Conservation (phyloP, 2,329 filamentous ascomycete genomes). For the Bipolaris oryzae region DNA sequence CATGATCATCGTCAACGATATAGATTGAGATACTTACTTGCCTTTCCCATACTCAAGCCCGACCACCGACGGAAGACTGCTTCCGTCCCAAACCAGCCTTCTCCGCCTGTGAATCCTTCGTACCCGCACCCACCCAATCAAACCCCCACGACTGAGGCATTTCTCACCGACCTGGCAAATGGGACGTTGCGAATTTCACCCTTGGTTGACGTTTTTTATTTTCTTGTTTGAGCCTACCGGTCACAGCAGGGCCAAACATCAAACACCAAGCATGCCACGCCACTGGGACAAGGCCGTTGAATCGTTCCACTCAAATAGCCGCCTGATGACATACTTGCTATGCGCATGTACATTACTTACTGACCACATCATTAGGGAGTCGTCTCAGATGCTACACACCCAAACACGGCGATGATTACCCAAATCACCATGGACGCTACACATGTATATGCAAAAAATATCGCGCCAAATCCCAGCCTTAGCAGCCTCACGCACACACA, state of each 20-base stretch:
- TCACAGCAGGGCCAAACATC: background rate
- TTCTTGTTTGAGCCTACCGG: background rate
- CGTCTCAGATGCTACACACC: too few relatives aligned
- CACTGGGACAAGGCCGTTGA: too few relatives aligned
- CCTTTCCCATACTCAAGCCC: background rate
- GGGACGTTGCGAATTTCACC: background rate
- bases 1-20: conserved; percentile 8
- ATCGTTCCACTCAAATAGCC: too few relatives aligned
- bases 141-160: background rate
- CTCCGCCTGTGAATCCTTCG: too few relatives aligned
- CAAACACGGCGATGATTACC: background rate
- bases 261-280: too few relatives aligned
- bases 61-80: background rate
- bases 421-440: background rate
- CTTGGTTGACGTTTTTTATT: background rate
- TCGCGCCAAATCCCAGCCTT: background rate
- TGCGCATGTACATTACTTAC: too few relatives aligned
- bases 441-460: background rate
- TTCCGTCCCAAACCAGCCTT: background rate
- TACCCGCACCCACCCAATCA: background rate
- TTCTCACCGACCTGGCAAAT: background rate
- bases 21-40: background rate
- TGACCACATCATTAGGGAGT: too few relatives aligned
- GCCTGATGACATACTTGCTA: too few relatives aligned
- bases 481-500: background rate